These are phyloP conservation scores for Amniculicola lignicola DNA, from an alignment of 495 filamentous ascomycete genomes.

Conservation along the genomic window DNA sequence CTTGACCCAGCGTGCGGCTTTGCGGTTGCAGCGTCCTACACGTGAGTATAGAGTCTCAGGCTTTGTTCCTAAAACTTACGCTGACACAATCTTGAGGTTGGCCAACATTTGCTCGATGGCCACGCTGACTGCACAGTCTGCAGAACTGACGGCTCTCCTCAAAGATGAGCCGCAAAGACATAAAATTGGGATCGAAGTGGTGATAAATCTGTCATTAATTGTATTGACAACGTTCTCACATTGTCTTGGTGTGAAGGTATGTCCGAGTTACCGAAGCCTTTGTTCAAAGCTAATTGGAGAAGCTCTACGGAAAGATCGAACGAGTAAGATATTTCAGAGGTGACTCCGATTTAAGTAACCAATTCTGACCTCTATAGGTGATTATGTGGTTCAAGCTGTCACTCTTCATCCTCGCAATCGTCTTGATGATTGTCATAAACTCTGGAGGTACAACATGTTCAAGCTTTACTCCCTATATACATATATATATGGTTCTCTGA, in stretches of 20 bases:
- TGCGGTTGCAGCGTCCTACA: conserved; percentile 11
- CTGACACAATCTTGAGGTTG: conserved; percentile 1
- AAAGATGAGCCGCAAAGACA: background rate
- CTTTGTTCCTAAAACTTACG: background rate
- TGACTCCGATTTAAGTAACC: background rate
- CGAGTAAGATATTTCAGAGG: background rate
- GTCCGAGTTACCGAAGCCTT: background rate
- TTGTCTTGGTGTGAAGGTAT: conserved; percentile 16
- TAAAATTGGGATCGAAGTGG: background rate
- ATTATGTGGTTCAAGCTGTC: conserved; percentile 23
- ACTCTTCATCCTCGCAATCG: conserved; percentile 13
- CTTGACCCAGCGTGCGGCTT: conserved; percentile 12
- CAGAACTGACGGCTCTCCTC: conserved; percentile 12
- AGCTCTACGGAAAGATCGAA: conserved; percentile 24
- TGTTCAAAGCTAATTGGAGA: background rate
- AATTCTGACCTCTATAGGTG: background rate
- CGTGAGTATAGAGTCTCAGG: conserved; percentile 14
- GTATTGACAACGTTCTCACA: conserved; percentile 16
- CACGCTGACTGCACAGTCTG: conserved; percentile 20
- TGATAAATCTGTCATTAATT: conserved; percentile 15
- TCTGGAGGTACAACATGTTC: conserved; percentile 7
- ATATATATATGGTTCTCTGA: background rate
- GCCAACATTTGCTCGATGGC: conserved; percentile 24
- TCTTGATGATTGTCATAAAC: conserved; percentile 16
- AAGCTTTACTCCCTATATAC: background rate